Evolutionary conservation across 768 basidiomycete species (phyloP).

Genomic region (Suillus discolor): DNA sequence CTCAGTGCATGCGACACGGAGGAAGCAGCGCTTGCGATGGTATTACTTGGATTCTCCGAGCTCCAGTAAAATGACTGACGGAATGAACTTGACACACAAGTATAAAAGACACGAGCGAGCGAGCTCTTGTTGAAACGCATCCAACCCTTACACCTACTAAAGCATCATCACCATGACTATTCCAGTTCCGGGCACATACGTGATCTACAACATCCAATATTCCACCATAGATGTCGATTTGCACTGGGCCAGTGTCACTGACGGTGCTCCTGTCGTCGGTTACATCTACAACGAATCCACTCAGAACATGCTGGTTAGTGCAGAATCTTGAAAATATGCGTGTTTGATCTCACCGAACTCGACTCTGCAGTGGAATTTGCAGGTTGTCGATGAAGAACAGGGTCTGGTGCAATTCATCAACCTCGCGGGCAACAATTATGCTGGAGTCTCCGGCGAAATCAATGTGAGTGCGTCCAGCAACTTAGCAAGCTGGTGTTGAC

Average conservation of each 20-base stretch:
- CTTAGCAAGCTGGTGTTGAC: neutral
- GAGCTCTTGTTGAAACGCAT: neutral
- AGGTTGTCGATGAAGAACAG: neutral
- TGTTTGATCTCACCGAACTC: neutral
- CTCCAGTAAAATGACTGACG: neutral
- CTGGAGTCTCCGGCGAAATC: neutral
- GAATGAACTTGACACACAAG: neutral
- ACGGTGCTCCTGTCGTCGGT: neutral
- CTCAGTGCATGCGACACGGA: neutral
- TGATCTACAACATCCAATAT: slow-evolving; percentile 4
- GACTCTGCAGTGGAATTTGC: neutral
- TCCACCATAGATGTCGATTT: neutral
- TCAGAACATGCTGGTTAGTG: slow-evolving; percentile 1
- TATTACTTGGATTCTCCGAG: neutral
- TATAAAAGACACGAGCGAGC: neutral
- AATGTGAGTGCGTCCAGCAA: neutral
- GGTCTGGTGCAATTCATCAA: neutral
- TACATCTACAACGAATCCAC: neutral
- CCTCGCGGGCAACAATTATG: neutral
- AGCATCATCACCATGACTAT: neutral
- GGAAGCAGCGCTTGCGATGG: neutral
- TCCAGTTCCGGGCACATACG: neutral
- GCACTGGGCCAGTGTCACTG: neutral
- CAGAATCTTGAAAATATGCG: neutral
- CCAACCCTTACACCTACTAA: neutral